Evolutionary conservation across 1,139 yeast genomes (phyloP).

Genomic region (Citeromyces hawaiiensis): DNA sequence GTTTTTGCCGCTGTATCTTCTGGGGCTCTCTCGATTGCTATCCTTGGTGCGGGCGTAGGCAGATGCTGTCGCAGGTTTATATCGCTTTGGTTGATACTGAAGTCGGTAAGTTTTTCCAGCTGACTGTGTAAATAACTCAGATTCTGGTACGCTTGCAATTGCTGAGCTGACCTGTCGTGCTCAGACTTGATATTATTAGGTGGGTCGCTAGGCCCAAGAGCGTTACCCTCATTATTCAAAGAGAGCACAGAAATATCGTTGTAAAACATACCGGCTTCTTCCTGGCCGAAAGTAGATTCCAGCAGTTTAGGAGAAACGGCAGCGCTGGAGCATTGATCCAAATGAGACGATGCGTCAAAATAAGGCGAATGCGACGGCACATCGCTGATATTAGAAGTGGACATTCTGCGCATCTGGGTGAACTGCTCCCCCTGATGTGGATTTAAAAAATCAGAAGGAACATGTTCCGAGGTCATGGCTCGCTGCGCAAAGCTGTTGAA

Average conservation of each 20-base stretch:
- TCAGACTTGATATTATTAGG: neutral
- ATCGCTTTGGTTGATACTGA: neutral
- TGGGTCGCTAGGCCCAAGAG: too few relatives aligned
- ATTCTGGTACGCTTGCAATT: conserved; percentile 1
- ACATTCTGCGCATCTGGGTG: conserved; percentile 1
- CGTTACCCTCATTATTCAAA: too few relatives aligned
- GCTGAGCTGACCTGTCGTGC: neutral
- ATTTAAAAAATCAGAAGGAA: neutral
- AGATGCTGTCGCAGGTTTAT: neutral
- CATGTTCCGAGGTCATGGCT: neutral
- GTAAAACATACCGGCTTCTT: neutral
- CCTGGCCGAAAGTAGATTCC: neutral
- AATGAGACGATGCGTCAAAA: neutral
- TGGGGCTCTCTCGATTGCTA: conserved; percentile 11
- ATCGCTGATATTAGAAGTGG: conserved; percentile 2
- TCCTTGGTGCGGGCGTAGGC: conserved; percentile 6
- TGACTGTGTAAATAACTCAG: conserved; percentile 1
- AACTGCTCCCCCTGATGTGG: conserved; percentile 2
- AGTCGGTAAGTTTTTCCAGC: conserved; percentile 2
- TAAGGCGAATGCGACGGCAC: conserved; percentile 2
- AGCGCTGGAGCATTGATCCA: neutral
- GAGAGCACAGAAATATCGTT: too few relatives aligned
- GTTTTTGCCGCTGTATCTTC: conserved; percentile 13
- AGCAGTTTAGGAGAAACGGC: neutral
- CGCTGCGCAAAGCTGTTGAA: too few relatives aligned